Conservation (phyloP, 305 asterid genomes). For the Solanum hybrid region DNA sequence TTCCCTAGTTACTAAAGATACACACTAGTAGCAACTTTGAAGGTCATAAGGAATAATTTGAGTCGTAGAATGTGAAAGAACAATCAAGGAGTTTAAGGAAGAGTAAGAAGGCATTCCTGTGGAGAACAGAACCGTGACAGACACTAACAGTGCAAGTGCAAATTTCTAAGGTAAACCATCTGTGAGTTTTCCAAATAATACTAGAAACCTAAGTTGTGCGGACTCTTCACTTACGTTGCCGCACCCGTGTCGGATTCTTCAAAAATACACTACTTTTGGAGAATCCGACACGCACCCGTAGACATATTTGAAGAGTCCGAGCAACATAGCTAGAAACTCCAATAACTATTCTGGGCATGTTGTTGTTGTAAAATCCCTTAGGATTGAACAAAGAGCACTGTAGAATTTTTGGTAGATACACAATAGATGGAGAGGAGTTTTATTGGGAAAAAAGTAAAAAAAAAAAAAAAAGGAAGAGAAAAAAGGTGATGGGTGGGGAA, state of each 20-base stretch:
- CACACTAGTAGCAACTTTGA: neutral
- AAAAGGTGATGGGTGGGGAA: neutral
- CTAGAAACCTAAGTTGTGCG: neutral
- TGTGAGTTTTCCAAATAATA: neutral
- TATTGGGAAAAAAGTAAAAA: neutral
- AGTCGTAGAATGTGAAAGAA: neutral
- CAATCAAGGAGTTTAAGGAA: neutral
- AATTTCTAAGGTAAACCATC: neutral
- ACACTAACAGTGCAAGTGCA: neutral
- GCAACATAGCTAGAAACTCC: too few relatives aligned
- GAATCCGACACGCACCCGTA: too few relatives aligned
- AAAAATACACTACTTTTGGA: too few relatives aligned
- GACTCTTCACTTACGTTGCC: too few relatives aligned
- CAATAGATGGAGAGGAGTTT: neutral
- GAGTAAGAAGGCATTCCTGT: neutral
- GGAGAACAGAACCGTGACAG: neutral
- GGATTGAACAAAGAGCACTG: neutral
- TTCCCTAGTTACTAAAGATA: neutral
- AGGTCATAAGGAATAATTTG: neutral
- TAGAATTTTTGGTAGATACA: neutral
- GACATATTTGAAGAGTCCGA: too few relatives aligned
- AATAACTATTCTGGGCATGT: neutral
- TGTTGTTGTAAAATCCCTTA: neutral
- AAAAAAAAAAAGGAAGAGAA: neutral
- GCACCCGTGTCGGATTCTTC: too few relatives aligned